A percentile compares a stretch with the other conserved stretches of the same genome.
Conservation (phyloP, 225 moss, liverwort and hornwort species). For the Anthoceros angustus region DNA sequence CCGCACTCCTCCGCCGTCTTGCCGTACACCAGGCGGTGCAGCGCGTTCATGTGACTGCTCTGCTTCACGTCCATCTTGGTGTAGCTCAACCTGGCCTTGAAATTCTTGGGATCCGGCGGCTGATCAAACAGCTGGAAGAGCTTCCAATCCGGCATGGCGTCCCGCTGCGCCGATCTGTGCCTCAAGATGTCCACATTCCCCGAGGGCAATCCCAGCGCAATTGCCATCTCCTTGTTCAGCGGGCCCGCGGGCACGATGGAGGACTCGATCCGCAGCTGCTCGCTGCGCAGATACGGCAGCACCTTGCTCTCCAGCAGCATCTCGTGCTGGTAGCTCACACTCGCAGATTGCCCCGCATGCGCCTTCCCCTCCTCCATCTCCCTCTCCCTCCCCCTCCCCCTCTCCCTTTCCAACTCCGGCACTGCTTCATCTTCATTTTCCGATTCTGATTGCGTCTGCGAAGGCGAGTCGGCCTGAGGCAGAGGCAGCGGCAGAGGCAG, state of each 20-base stretch:
- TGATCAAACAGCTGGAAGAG: constrained; percentile 1
- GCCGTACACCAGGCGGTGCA: constrained; percentile 4
- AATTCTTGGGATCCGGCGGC: constrained; percentile 1
- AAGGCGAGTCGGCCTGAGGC: no score
- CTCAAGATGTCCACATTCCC: neutral
- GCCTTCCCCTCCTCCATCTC: no score
- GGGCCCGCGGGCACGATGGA: neutral
- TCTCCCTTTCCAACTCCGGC: no score
- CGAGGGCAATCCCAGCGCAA: neutral
- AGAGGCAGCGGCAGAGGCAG: no score
- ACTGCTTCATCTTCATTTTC: no score
- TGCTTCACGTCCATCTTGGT: neutral
- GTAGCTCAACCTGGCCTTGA: constrained; percentile 4
- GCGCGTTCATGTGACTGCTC: neutral
- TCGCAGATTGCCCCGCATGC: no score
- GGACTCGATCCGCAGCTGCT: no score
- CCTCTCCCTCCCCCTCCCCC: no score
- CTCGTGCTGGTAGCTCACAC: no score
- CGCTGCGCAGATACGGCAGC: no score
- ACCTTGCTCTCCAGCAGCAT: no score
- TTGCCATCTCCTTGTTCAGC: neutral
- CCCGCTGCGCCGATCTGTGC: neutral
- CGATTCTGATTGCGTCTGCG: no score
- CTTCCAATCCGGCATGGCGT: constrained; percentile 5
- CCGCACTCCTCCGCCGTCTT: constrained; percentile 5